A percentile compares a stretch with the other conserved stretches of the same genome.
Evolutionary conservation across 345 rosid genomes (phyloP).

Genomic region (Boechera stricta): DNA sequence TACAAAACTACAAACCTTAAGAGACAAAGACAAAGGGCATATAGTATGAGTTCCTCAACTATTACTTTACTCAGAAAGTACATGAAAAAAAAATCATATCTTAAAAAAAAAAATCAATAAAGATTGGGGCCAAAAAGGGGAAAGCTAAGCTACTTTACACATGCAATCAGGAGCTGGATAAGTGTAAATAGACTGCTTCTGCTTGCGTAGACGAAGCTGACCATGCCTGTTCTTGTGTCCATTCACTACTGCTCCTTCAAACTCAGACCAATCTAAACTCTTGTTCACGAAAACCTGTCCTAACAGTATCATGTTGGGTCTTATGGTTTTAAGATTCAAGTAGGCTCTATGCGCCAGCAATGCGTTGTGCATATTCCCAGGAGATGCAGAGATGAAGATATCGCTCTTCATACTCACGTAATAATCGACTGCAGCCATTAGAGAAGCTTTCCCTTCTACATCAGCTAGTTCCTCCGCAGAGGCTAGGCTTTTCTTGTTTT

Average conservation of each 20-base stretch:
- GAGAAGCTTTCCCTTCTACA: slow-evolving; percentile 81
- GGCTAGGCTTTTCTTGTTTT: slow-evolving; percentile 90
- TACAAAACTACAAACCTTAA: too few species aligned
- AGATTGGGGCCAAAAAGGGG: background rate
- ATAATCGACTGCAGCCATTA: slow-evolving; percentile 91
- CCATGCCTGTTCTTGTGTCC: slow-evolving; percentile 92
- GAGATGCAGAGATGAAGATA: slow-evolving; percentile 94
- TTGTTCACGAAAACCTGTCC: slow-evolving; percentile 84
- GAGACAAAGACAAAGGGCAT: background rate
- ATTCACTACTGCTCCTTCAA: slow-evolving; percentile 61
- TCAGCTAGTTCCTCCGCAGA: slow-evolving; percentile 63
- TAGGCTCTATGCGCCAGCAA: slow-evolving; percentile 84
- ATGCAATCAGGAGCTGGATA: slow-evolving; percentile 95
- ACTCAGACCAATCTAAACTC: slow-evolving; percentile 80
- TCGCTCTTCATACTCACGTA: slow-evolving; percentile 92
- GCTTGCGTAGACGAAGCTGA: slow-evolving; percentile 67
- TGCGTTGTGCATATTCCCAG: slow-evolving; percentile 99
- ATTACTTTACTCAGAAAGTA: background rate
- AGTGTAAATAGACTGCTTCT: slow-evolving; percentile 87
- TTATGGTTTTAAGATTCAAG: slow-evolving; percentile 80
- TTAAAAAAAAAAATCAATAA: background rate
- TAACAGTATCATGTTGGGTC: slow-evolving; percentile 83
- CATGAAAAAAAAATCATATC: background rate
- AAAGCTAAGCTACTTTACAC: slow-evolving; percentile 57
- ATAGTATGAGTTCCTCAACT: background rate